phyloP scores from a whole-genome alignment of 1,284 basidiomycete genomes.

The Flammula alnicola region DNA sequence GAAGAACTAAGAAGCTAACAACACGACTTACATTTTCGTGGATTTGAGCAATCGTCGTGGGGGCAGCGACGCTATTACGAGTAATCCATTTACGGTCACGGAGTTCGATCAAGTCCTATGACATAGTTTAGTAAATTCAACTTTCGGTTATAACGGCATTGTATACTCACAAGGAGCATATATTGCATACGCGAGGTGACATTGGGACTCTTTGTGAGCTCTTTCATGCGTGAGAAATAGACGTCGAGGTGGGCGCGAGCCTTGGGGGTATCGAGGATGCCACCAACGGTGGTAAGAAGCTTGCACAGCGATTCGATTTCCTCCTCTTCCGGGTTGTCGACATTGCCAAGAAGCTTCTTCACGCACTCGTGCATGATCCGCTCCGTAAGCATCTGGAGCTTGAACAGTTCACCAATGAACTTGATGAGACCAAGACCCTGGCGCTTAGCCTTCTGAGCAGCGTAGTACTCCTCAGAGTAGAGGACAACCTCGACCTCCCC shows the following conservation, averaged over 20 bases:
- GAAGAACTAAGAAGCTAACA: slow-evolving; percentile 5
- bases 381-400: slow-evolving; percentile 93
- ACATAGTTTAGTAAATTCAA: neutral
- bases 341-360: slow-evolving; percentile 91
- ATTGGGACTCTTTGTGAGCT: slow-evolving; percentile 74
- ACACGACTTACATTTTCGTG: slow-evolving; percentile 75
- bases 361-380: slow-evolving; percentile 97
- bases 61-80: slow-evolving; percentile 75
- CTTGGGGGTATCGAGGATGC: slow-evolving; percentile 79
- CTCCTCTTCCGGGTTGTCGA: slow-evolving; percentile 95
- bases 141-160: neutral
- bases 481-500: slow-evolving; percentile 64
- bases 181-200: slow-evolving; percentile 91
- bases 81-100: slow-evolving; percentile 83
- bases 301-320: slow-evolving; percentile 97
- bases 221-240: slow-evolving; percentile 91
- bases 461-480: slow-evolving; percentile 97
- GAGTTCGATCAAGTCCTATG: slow-evolving; percentile 87
- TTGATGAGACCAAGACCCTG: slow-evolving; percentile 96
- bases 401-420: slow-evolving; percentile 98
- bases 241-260: slow-evolving; percentile 87
- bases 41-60: slow-evolving; percentile 88
- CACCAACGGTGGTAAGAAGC: slow-evolving; percentile 88
- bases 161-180: slow-evolving; percentile 85
- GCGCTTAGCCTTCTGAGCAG: slow-evolving; percentile 95